Base-by-base conservation (phyloP, 768 basidiomycete genomes). In the Leccinum broughii region DNA sequence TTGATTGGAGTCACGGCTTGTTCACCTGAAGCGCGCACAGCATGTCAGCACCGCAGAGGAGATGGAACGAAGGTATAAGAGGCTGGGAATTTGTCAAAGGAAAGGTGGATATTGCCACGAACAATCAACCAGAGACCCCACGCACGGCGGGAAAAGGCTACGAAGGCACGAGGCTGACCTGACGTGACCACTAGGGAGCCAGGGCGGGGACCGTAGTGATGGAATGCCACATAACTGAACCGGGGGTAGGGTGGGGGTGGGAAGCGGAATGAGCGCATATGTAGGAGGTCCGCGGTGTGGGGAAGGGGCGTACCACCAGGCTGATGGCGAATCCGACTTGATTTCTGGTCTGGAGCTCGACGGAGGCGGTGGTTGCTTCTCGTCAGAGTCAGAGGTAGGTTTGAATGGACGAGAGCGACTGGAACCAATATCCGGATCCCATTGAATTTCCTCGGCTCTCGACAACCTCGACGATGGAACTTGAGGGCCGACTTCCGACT, bases 171-270 rank as follows among this genome's bases (percentile, higher is more conserved):
- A 17, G 62, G 46, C 54, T 9, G 64, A 54, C 4, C 50, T 28
- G 24, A 28, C 28, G 28, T 7, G 58, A 44, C 59, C 48, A 26
- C 53, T 55, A 22, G 64, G 64, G 37, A 67, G 58, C 59, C 68
- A 70, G 0, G 67, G 39, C 6, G 66, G 53, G 22, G 60, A 60
- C 1, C 61, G 6, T 28, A 28, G 26, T 7, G 26, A 28, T 28
- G 1, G 26, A 28, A 28, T 6, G 26, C 26, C 26, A 28, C 7
- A n/a, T n/a, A n/a, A 7, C 26, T 28, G 26, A 28, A 7, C 26
- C 26, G 26, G 26, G 26, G 26, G 26, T 28, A 1, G 69, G 61
- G 61, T 10, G 53, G 64, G 26, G 57, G 66, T 15, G 63, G 55
- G 50, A 62, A 60, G 17, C 51, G 6, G 6, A 64, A 58, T 1